A percentile compares a stretch with the other conserved stretches of the same genome.
phyloP scores from a whole-genome alignment of 2,329 filamentous ascomycete genomes.

The Colletotrichum endophyticum region DNA sequence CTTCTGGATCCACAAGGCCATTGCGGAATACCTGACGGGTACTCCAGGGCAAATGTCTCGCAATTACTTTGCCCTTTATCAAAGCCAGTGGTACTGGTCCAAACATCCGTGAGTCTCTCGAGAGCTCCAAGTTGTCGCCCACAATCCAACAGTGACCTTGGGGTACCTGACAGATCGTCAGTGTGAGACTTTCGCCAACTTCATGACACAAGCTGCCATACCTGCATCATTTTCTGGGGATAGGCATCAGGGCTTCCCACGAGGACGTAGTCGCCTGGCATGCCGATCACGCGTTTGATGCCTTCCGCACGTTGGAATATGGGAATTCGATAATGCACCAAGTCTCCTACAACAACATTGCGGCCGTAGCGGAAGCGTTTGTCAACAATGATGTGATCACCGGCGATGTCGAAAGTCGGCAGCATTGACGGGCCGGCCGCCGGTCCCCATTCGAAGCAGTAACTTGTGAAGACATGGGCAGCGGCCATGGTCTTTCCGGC shows the following conservation, averaged over 20 bases:
- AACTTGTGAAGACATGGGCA: constrained; percentile 59
- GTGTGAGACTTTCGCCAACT: not conserved
- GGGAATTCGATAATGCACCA: constrained; percentile 81
- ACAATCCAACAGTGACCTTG: constrained; percentile 90
- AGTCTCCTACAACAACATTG: constrained; percentile 74
- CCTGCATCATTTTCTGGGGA: constrained; percentile 65
- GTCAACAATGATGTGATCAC: constrained; percentile 73
- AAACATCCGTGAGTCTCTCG: constrained; percentile 84
- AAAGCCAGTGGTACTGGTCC: constrained; percentile 87
- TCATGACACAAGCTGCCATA: constrained; percentile 31
- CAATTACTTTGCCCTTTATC: constrained; percentile 82
- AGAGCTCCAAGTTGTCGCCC: constrained; percentile 86
- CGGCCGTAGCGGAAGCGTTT: constrained; percentile 73
- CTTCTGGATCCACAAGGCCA: constrained; percentile 39
- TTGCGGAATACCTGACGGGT: constrained; percentile 57
- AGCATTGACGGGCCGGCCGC: constrained; percentile 85
- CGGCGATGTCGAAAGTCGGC: constrained; percentile 74
- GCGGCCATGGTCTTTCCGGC: constrained; percentile 52
- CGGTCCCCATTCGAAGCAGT: constrained; percentile 62
- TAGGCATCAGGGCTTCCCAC: constrained; percentile 62
- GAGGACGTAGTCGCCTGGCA: constrained; percentile 79
- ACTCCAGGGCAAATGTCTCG: constrained; percentile 58
- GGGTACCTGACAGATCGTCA: constrained; percentile 69
- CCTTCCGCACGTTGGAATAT: constrained; percentile 62
- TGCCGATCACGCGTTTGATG: constrained; percentile 80